Conservation (phyloP, 2,329 filamentous ascomycete genomes). For the Tympanopsis confertula region DNA sequence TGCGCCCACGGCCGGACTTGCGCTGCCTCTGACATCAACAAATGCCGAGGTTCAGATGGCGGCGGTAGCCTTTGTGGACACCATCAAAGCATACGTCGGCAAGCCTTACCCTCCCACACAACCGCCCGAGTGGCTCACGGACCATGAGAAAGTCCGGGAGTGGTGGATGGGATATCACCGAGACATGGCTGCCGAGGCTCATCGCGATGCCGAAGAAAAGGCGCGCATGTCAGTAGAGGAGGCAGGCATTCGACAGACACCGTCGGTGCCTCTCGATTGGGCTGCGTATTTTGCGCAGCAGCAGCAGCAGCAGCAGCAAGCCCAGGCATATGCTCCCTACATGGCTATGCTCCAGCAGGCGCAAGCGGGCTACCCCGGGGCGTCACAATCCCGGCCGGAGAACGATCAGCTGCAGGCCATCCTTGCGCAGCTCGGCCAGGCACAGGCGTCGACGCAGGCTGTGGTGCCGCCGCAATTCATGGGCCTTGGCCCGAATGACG, state of each 20-base stretch:
- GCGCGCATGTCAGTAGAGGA: constrained; percentile 19
- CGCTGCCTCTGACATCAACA: constrained; percentile 1
- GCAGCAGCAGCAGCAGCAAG: not conserved
- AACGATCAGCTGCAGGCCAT: constrained; percentile 30
- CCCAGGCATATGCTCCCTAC: constrained; percentile 21
- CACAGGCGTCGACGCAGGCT: constrained; percentile 8
- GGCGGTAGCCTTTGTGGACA: constrained; percentile 27
- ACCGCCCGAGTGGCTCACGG: constrained; percentile 38
- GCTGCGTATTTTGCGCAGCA: constrained; percentile 26
- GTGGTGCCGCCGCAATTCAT: constrained; percentile 10
- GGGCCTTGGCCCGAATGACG: constrained; percentile 23
- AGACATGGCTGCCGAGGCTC: constrained; percentile 23
- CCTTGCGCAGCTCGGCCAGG: constrained; percentile 28
- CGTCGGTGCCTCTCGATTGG: constrained; percentile 18
- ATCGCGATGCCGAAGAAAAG: constrained; percentile 23
- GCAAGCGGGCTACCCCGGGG: constrained; percentile 18
- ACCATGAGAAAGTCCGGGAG: constrained; percentile 32
- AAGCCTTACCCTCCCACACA: constrained; percentile 36
- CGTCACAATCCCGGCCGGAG: constrained; percentile 8
- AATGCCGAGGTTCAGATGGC: constrained; percentile 30
- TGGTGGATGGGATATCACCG: constrained; percentile 37
- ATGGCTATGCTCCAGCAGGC: constrained; percentile 28
- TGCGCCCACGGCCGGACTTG: constrained; percentile 2
- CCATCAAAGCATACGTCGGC: constrained; percentile 26
- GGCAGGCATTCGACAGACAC: constrained; percentile 4